Evolutionary conservation across 495 filamentous ascomycete species (phyloP).

Genomic region (Evernia prunastri): DNA sequence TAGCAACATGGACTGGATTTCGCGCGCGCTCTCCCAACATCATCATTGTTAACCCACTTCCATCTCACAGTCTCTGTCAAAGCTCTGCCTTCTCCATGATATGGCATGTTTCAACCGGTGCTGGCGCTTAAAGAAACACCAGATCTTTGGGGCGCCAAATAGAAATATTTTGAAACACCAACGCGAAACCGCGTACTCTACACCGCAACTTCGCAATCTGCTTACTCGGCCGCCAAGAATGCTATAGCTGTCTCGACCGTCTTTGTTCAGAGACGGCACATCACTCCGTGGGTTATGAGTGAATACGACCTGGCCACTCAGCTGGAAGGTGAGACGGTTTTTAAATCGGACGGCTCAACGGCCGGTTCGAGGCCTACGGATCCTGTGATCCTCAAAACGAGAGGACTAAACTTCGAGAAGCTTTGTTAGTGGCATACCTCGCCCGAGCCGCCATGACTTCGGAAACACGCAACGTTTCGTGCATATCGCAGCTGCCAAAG

Average conservation of each 20-base stretch:
- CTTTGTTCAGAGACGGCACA: not conserved
- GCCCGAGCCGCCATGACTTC: not conserved
- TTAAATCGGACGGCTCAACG: not conserved
- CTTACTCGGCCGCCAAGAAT: conserved; percentile 7
- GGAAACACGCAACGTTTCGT: not conserved
- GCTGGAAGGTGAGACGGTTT: not conserved
- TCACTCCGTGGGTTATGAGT: not conserved
- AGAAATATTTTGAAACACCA: conserved; percentile 1
- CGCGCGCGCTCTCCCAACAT: not conserved
- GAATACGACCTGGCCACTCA: not conserved
- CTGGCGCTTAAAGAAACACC: conserved; percentile 5
- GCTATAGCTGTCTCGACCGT: not conserved
- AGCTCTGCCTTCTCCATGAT: not conserved
- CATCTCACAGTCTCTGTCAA: not conserved
- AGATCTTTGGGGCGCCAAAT: conserved; percentile 7
- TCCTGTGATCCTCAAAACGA: too few species aligned
- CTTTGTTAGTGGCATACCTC: not conserved
- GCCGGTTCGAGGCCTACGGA: not conserved
- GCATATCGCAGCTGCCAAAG: not conserved
- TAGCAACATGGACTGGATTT: not conserved
- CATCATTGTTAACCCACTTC: not conserved
- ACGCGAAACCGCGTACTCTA: not conserved
- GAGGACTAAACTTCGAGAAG: not conserved
- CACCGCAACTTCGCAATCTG: not conserved
- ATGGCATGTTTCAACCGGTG: not conserved